A percentile compares a stretch with the other conserved stretches of the same genome.
phyloP scores from a whole-genome alignment of 1,284 basidiomycete species.

The Cutaneotrichosporon cavernicola region DNA sequence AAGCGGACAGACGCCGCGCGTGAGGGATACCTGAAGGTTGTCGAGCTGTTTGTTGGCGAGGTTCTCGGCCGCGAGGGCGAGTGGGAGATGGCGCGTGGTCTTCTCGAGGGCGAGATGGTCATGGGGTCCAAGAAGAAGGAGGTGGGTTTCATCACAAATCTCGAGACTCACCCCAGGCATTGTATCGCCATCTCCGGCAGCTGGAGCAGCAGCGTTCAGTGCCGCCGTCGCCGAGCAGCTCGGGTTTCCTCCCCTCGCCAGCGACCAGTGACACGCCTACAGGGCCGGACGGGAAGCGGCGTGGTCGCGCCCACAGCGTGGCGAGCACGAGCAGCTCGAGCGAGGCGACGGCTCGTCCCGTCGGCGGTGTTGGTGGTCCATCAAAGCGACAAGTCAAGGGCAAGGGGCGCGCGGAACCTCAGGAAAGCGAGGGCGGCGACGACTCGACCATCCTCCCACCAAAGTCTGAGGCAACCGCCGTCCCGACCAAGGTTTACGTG shows the following conservation, averaged over 20 bases:
- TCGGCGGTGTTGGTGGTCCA: background rate
- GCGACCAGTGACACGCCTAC: slow-evolving; percentile 30
- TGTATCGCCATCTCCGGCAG: slow-evolving; percentile 43
- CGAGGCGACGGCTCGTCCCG: slow-evolving; percentile 24
- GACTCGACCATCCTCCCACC: slow-evolving; percentile 18
- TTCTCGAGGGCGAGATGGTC: slow-evolving; percentile 46
- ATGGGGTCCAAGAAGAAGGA: slow-evolving; percentile 49
- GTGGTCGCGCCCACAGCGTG: slow-evolving; percentile 11
- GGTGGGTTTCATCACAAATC: slow-evolving; percentile 25
- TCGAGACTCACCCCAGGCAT: slow-evolving; percentile 24
- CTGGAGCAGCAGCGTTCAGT: slow-evolving; percentile 26
- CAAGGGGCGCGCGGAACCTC: slow-evolving; percentile 7
- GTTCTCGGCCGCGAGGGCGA: slow-evolving; percentile 46
- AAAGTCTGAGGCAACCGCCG: slow-evolving; percentile 14
- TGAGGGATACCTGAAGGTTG: slow-evolving; percentile 48
- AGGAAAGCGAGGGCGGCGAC: slow-evolving; percentile 13
- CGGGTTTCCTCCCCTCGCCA: slow-evolving; percentile 32
- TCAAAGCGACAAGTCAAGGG: slow-evolving; percentile 13
- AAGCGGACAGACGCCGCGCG: slow-evolving; percentile 38
- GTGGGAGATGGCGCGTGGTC: slow-evolving; percentile 49
- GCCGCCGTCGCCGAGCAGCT: slow-evolving; percentile 26
- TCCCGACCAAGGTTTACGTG: slow-evolving; percentile 19
- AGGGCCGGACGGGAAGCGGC: slow-evolving; percentile 8
- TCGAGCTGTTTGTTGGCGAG: slow-evolving; percentile 50
- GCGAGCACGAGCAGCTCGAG: slow-evolving; percentile 10